Evolutionary conservation across 2,329 filamentous ascomycete genomes (phyloP).

Genomic region (Botryosphaeria agaves): DNA sequence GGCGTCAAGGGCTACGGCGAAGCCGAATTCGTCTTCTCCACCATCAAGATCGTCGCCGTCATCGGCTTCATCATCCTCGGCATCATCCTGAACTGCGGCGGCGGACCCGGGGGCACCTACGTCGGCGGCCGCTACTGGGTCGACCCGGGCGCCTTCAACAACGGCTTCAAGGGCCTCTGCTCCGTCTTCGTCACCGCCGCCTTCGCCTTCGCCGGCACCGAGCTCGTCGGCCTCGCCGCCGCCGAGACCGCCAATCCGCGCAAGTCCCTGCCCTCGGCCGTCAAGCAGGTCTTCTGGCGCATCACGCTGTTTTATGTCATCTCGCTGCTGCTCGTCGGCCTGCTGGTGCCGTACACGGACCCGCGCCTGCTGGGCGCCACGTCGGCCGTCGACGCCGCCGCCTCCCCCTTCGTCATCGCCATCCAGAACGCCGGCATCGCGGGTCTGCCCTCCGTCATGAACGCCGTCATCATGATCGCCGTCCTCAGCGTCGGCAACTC

Average conservation of each 20-base stretch:
- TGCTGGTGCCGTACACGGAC: constrained; percentile 63
- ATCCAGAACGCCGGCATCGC: constrained; percentile 71
- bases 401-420: constrained; percentile 86
- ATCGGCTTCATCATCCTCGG: constrained; percentile 82
- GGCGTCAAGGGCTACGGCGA: constrained; percentile 82
- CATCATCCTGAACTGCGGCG: constrained; percentile 19
- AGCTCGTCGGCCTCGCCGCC: constrained; percentile 59
- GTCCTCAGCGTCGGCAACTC: constrained; percentile 87
- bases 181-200: constrained; percentile 61
- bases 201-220: constrained; percentile 60
- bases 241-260: constrained; percentile 65
- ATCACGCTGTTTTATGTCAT: constrained; percentile 84
- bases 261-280: constrained; percentile 67
- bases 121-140: constrained; percentile 67
- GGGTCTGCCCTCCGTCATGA: constrained; percentile 76
- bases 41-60: constrained; percentile 72
- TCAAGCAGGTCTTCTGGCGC: constrained; percentile 92
- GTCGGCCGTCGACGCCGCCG: constrained; percentile 47
- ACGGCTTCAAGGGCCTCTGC: constrained; percentile 71
- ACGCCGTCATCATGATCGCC: constrained; percentile 81
- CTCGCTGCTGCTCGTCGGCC: constrained; percentile 61
- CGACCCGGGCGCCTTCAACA: constrained; percentile 66
- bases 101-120: constrained; percentile 51
- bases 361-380: constrained; percentile 39
- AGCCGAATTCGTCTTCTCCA: constrained; percentile 73